Evolutionary conservation across 208 protist species (phyloP), one percentile per base, ranked within the genome.

Genomic region (Strigomonas oncopelti): DNA sequence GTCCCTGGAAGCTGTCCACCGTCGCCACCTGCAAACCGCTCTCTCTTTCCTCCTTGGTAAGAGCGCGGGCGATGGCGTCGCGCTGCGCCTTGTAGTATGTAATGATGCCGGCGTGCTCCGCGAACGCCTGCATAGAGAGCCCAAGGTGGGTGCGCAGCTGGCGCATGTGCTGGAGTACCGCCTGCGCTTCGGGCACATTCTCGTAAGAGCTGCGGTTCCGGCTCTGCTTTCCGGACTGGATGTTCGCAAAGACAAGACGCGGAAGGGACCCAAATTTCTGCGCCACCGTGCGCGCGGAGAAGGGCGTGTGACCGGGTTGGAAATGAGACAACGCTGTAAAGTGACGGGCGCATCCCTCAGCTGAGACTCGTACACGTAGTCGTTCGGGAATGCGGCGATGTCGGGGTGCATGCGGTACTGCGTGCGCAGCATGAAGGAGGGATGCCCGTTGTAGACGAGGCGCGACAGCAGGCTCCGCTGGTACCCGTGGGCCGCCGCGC

Each of bases 1-100:
- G 88, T 1, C 96, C 96, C 73, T 98, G 93, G 65, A 96, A 97
- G 62, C 88, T 92, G 78, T 98, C 96, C 27, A 97, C 93, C 0
- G 96, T 93, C 8, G 84, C 73, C 8, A 98, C 68, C 75, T 95
- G 82, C 61, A 96, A 24, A n/a, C 72, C 77, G 32, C 75, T 81
- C 4, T 62, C 48, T 28, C 69, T 63, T 67, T 95, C 90, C 59
- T 90, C 82, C 9, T 14, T 52, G 22, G 78, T 76, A 27, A 95
- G 64, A 27, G 68, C 11, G 28, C 55, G 59, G 8, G 75, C 24
- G 45, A 96, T 88, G 1, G 77, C 56, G 9, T 83, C 70, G 22
- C 65, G 71, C 76, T 96, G 90, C 27, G 84, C 83, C 16, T 71
- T 74, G 67, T 96, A 96, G 81, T 87, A 96, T 32, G 90, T 96